Evolutionary conservation across 129 eudicot genomes (phyloP).

Genomic region (Kitagawia praeruptora): DNA sequence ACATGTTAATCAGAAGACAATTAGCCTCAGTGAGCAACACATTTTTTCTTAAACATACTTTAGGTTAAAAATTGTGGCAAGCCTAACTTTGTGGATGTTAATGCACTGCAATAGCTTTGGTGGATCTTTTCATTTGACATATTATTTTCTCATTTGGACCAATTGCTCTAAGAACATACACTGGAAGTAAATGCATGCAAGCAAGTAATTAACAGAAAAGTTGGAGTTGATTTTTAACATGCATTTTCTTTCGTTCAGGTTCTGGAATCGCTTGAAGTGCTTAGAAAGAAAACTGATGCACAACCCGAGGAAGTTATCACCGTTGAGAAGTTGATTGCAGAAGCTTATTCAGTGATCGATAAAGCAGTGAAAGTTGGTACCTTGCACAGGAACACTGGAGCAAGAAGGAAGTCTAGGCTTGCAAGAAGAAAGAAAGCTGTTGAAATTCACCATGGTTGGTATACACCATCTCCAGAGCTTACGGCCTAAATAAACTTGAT

Average conservation of each 20-base stretch:
- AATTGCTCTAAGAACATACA: neutral
- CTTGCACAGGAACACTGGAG: conserved; percentile 86
- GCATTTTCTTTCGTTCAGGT: conserved; percentile 35
- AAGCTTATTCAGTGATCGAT: conserved; percentile 83
- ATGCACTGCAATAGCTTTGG: no score
- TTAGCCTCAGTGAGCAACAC: neutral
- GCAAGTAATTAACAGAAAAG: neutral
- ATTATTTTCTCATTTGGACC: neutral
- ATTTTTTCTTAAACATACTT: neutral
- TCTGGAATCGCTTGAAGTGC: conserved; percentile 56
- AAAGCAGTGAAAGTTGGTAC: conserved; percentile 79
- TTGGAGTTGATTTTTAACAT: neutral
- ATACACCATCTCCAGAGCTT: conserved; percentile 37
- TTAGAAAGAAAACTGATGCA: conserved; percentile 65
- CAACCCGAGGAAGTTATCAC: conserved; percentile 64
- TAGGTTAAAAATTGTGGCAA: neutral
- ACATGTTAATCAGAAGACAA: neutral
- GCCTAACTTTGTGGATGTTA: neutral
- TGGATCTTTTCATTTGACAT: neutral
- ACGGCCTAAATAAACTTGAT: neutral
- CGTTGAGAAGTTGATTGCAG: conserved; percentile 77
- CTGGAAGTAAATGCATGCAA: neutral
- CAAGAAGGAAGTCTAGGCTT: conserved; percentile 83
- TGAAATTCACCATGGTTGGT: conserved; percentile 92
- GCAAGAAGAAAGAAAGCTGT: conserved; percentile 95